Conservation (phyloP, 208 protist genomes). For the Entamoeba invadens region DNA sequence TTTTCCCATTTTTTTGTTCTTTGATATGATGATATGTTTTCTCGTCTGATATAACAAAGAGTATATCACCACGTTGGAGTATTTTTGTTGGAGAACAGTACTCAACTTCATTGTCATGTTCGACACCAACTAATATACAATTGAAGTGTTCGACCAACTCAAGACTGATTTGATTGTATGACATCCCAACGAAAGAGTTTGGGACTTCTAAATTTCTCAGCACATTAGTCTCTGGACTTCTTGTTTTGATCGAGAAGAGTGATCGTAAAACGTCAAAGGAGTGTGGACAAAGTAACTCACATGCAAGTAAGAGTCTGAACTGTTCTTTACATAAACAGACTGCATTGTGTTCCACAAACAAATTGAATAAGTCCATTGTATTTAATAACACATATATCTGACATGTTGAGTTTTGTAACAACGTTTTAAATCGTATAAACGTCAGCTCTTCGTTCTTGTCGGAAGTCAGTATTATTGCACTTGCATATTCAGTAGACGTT, state of each 20-base stretch:
- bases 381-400: not conserved
- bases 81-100: not conserved
- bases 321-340: not conserved
- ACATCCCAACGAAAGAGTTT: not conserved
- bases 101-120: not conserved
- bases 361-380: not conserved
- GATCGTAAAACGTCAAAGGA: not conserved
- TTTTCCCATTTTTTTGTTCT: not conserved
- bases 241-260: not conserved
- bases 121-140: not conserved
- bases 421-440: not conserved
- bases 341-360: not conserved
- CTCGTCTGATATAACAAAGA: not conserved
- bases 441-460: not conserved
- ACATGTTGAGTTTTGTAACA: not conserved
- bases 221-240: not conserved
- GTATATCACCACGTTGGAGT: not conserved
- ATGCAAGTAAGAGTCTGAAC: not conserved
- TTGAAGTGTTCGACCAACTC: not conserved
- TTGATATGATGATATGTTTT: not conserved
- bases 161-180: not conserved
- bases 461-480: not conserved
- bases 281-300: not conserved
- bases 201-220: not conserved
- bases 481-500: not conserved